Conservation (phyloP, 2,329 filamentous ascomycete species). For the Pseudogymnoascus sp. region DNA sequence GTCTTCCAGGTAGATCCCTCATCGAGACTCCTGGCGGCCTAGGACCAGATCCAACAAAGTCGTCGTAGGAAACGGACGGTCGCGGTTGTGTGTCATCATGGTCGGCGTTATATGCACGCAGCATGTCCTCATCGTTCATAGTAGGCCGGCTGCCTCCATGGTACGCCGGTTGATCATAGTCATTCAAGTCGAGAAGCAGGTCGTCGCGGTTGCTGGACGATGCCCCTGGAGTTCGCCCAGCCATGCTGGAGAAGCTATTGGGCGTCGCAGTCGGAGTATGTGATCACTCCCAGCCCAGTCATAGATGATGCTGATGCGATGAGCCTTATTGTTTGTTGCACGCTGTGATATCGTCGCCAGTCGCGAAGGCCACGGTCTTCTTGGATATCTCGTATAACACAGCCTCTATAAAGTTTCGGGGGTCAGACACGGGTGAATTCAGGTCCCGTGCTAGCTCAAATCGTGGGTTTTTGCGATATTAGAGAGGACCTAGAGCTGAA, state of each 20-base stretch:
- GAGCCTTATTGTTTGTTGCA: background rate
- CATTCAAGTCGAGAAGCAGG: conserved; percentile 67
- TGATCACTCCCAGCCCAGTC: background rate
- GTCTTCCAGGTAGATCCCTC: conserved; percentile 31
- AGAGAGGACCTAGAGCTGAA: background rate
- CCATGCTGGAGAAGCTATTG: conserved; percentile 41
- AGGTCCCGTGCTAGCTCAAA: background rate
- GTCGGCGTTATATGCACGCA: conserved; percentile 57
- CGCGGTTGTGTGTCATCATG: conserved; percentile 59
- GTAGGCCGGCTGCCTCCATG: conserved; percentile 67
- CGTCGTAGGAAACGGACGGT: conserved; percentile 87
- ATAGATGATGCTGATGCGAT: conserved; percentile 1
- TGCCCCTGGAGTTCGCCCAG: conserved; percentile 47
- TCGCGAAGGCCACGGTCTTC: background rate
- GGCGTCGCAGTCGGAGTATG: conserved; percentile 19
- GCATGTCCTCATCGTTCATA: conserved; percentile 72
- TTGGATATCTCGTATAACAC: conserved; percentile 2
- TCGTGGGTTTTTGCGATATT: background rate
- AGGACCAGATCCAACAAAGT: conserved; percentile 65
- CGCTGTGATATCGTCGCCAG: background rate
- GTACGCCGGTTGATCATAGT: conserved; percentile 59
- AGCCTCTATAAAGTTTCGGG: background rate
- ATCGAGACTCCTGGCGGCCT: conserved; percentile 41
- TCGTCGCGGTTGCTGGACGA: conserved; percentile 40
- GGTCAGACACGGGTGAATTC: background rate